Base-by-base conservation (phyloP, 2,329 filamentous ascomycete species). In the Diplocarpon rosae region DNA sequence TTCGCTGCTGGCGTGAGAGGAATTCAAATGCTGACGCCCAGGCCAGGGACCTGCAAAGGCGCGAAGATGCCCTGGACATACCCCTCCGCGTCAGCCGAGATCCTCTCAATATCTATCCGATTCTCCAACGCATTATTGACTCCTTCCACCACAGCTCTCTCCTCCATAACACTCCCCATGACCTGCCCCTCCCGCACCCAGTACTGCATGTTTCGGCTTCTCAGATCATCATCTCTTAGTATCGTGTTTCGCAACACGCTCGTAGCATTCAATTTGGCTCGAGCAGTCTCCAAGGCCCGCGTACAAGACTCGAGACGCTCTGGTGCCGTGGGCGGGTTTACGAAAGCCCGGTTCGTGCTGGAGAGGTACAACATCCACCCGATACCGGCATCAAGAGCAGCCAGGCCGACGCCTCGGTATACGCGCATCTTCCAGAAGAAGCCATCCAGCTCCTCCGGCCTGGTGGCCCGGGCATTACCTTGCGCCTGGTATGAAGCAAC, bases 221-320 rank as follows among this genome's bases (percentile, higher is more conserved):
- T 76, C 62, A 95, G 66, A 35, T 73, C 74, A 50, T 76, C 72
- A 64, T 95, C 85, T 44, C 89, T 69, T 45, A 83, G 70, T 13
- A 85, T 74, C 2, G 86, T 85, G 66, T 95, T 95, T 61, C 83
- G 77, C 37, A 94, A 67, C 46, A 94, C 78, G 7, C 78, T 83
- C 31, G 85, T 66, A 0, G 83, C 85, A 54, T 75, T 79, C 48
- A 94, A 62, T 62, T 82, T 87, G 43, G 76, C 73, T 60, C 79
- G 74, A 11, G 76, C 70, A 5, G 65, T 65, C 35, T 77, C 73
- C 39, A 94, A 63, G 2, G 68, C 63, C 39, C 73, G 68, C 39
- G 76, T 72, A 1, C 70, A 67, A 1, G 63, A 57, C 53, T 86
- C 80, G 34, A 93, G 65, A 48, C 85, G 77, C 60, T 85, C 79